phyloP scores from a whole-genome alignment of 2,329 filamentous ascomycete genomes.

The Nigrospora oryzae region DNA sequence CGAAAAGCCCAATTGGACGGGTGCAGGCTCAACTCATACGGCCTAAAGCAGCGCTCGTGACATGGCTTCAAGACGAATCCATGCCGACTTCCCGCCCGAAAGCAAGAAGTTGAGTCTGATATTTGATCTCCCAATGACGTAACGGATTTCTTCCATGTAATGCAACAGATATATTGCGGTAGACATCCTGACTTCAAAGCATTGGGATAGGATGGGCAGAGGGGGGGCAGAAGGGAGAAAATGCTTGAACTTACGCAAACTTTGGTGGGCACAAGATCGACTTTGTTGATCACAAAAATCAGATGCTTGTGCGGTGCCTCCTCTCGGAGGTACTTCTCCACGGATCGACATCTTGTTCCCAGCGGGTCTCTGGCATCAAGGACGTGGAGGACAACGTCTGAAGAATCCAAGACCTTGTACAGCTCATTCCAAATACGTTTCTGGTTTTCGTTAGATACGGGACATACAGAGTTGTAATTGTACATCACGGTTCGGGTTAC shows the following conservation, averaged over 20 bases:
- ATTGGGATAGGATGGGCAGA: constrained; percentile 46
- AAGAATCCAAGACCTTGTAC: constrained; percentile 91
- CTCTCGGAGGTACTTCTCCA: constrained; percentile 87
- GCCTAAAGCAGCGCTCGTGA: constrained; percentile 73
- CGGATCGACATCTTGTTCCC: constrained; percentile 80
- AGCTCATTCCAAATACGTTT: constrained; percentile 4
- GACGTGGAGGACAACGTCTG: constrained; percentile 92
- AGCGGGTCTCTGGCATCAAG: constrained; percentile 83
- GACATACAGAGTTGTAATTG: background rate
- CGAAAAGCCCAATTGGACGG: constrained; percentile 32
- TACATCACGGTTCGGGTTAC: too few relatives aligned
- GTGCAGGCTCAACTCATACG: constrained; percentile 83
- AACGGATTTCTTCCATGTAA: constrained; percentile 87
- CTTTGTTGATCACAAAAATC: constrained; percentile 83
- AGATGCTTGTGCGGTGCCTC: constrained; percentile 96
- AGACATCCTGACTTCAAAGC: constrained; percentile 69
- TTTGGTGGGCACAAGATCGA: constrained; percentile 83
- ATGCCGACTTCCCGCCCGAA: constrained; percentile 60
- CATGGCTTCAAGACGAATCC: constrained; percentile 81
- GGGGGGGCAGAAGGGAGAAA: constrained; percentile 4
- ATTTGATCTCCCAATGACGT: constrained; percentile 95
- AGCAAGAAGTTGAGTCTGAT: constrained; percentile 57
- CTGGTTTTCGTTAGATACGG: background rate
- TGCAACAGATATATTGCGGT: constrained; percentile 46
- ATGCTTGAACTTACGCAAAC: constrained; percentile 73